Percentiles rank a stretch among this genome's conserved stretches.
phyloP scores from a whole-genome alignment of 2,329 filamentous ascomycete genomes.

The Lomentospora prolificans region DNA sequence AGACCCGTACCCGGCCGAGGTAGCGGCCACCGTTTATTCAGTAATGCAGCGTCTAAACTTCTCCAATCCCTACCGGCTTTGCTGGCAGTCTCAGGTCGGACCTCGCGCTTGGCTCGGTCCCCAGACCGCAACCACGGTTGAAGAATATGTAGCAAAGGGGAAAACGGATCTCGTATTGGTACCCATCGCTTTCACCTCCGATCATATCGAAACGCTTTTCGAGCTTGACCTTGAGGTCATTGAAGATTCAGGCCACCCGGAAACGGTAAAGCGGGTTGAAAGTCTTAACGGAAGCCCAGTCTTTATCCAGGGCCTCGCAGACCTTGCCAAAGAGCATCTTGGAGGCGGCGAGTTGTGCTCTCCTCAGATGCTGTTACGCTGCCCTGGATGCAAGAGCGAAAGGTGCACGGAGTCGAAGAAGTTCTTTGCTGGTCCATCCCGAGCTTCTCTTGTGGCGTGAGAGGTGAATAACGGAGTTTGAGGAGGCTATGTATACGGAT shows the following conservation, averaged over 20 bases:
- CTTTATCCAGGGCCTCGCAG: conserved; percentile 83
- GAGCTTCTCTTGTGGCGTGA: background rate
- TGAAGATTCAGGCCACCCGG: conserved; percentile 66
- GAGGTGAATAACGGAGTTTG: background rate
- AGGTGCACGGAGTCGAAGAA: conserved; percentile 70
- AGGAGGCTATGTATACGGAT: background rate
- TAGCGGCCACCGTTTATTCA: conserved; percentile 88
- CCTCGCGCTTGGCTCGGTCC: conserved; percentile 92
- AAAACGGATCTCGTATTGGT: conserved; percentile 87
- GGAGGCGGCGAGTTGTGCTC: conserved; percentile 59
- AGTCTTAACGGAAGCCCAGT: conserved; percentile 83
- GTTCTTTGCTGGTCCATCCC: conserved; percentile 42
- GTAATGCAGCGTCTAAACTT: conserved; percentile 90
- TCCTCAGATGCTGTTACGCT: conserved; percentile 78
- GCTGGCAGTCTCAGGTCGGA: conserved; percentile 97
- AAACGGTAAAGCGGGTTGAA: conserved; percentile 80
- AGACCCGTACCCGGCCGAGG: conserved; percentile 90
- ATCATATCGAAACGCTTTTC: conserved; percentile 95
- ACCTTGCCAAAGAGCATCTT: conserved; percentile 76
- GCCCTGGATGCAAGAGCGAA: conserved; percentile 87
- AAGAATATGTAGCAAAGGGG: conserved; percentile 80
- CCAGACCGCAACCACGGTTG: conserved; percentile 81
- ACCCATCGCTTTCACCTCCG: conserved; percentile 95
- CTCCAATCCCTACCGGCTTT: conserved; percentile 83
- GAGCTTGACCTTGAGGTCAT: conserved; percentile 95